A percentile compares a stretch with the other conserved stretches of the same genome.
Conservation (phyloP, 2,329 filamentous ascomycete genomes). For the Beauveria medogensis region DNA sequence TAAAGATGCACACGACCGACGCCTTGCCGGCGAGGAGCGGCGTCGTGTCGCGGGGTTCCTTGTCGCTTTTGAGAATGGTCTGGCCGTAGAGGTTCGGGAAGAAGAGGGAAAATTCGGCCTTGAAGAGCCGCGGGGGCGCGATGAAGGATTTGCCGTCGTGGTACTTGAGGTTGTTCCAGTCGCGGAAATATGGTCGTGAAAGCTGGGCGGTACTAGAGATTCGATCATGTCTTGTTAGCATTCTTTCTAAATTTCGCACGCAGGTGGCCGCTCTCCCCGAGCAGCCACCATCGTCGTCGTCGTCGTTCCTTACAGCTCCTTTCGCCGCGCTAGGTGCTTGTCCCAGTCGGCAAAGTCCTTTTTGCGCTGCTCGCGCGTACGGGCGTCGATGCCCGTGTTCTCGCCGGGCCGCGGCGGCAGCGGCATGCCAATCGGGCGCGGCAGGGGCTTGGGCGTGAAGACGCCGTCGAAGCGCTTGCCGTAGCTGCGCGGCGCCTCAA, state of each 20-base stretch:
- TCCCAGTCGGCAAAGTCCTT: slow-evolving; percentile 81
- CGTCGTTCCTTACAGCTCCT: slow-evolving; percentile 55
- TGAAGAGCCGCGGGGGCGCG: slow-evolving; percentile 77
- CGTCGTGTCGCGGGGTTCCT: slow-evolving; percentile 60
- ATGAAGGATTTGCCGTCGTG: slow-evolving; percentile 90
- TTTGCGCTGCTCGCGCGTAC: slow-evolving; percentile 58
- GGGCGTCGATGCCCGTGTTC: slow-evolving; percentile 68
- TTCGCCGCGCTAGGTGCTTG: slow-evolving; percentile 69
- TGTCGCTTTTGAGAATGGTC: slow-evolving; percentile 56
- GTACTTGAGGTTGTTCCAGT: slow-evolving; percentile 78
- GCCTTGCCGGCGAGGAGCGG: slow-evolving; percentile 63
- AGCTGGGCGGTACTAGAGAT: slow-evolving; percentile 59
- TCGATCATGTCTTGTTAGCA: neutral
- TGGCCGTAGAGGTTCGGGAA: slow-evolving; percentile 86
- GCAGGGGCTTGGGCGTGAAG: slow-evolving; percentile 52
- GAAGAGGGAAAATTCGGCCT: slow-evolving; percentile 71
- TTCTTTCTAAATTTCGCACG: neutral
- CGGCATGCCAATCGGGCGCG: slow-evolving; percentile 74
- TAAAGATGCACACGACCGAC: slow-evolving; percentile 74
- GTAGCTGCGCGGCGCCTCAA: slow-evolving; percentile 51
- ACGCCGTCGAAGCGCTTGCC: slow-evolving; percentile 43
- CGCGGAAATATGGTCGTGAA: slow-evolving; percentile 85
- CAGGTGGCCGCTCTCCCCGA: too few species aligned
- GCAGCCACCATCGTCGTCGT: neutral
- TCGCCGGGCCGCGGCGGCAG: slow-evolving; percentile 67